A percentile compares a stretch with the other conserved stretches of the same genome.
Conservation (phyloP, 140 eudicot species). For the Stevia rebaudiana region DNA sequence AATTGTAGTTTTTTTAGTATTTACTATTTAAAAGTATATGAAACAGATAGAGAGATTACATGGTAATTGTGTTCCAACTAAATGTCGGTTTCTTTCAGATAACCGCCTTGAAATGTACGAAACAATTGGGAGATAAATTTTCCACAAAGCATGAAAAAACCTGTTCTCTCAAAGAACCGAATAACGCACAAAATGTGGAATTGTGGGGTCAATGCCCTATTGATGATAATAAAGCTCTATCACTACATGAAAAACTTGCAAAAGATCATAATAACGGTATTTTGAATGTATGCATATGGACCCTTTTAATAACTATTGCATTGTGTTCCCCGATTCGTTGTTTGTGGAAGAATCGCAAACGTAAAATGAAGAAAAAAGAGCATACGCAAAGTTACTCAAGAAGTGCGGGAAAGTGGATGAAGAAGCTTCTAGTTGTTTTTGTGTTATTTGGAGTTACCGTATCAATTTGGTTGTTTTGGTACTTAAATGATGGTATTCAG, state of each 20-base stretch:
- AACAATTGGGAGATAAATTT: slow-evolving; percentile 26
- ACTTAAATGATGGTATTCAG: slow-evolving; percentile 35
- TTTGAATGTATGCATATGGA: slow-evolving; percentile 40
- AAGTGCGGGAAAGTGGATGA: slow-evolving; percentile 66
- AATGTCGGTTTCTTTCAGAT: slow-evolving; percentile 30
- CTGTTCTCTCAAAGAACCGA: slow-evolving; percentile 33
- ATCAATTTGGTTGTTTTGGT: slow-evolving; percentile 53
- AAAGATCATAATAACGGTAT: slow-evolving; percentile 26
- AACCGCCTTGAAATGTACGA: slow-evolving; percentile 40
- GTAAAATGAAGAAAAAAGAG: slow-evolving; percentile 40
- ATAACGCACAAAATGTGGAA: slow-evolving; percentile 22
- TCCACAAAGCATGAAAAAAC: slow-evolving; percentile 19
- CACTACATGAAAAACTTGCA: slow-evolving; percentile 20
- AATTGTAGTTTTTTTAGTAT: neutral
- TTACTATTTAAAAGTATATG: neutral
- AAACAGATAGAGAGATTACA: slow-evolving; percentile 4
- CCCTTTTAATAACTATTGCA: slow-evolving; percentile 38
- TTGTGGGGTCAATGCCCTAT: slow-evolving; percentile 44
- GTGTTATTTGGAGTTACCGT: slow-evolving; percentile 38
- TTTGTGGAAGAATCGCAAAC: slow-evolving; percentile 31
- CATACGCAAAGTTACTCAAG: slow-evolving; percentile 39
- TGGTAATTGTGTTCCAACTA: slow-evolving; percentile 14
- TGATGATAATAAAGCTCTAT: slow-evolving; percentile 13
- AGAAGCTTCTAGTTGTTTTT: slow-evolving; percentile 40
- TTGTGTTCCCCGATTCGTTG: slow-evolving; percentile 32